Base-by-base conservation (phyloP, 495 filamentous ascomycete species). In the Oidiodendron maius region DNA sequence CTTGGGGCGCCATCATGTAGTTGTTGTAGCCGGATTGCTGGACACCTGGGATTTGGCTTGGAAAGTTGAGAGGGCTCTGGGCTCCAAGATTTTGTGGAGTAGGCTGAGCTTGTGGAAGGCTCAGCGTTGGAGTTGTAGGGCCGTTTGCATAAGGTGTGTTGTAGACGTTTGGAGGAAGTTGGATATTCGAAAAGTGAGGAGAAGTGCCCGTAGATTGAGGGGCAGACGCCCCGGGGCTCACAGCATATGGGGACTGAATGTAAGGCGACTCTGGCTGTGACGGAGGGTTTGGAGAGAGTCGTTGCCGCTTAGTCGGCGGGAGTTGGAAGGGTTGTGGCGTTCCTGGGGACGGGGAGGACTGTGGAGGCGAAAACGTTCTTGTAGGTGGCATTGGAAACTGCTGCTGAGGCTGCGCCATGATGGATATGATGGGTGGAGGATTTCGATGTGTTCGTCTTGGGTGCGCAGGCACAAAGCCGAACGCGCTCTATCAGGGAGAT, bases 391-490 rank as follows among this genome's bases (percentile, higher is more conserved):
- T 68, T 44, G 74, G 69, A 13, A 72, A 71, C 44, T 77, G 72
- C 17, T 72, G 72, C 44, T 80, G 77, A 49, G 78, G 78, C 71
- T 86, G 82, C 58, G 81, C 79, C 83, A 86, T 87, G 61, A 43
- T 69, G 68, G 61, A 37, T 48, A 51, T 38, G 20, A 51, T 15
- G 25, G 42, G 17, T n/a, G n/a, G n/a, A n/a, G n/a, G n/a, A n/a
- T n/a, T n/a, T n/a, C n/a, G n/a, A n/a, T 36, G 8, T 21, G 55
- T 16, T 42, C 24, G 44, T 48, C 53, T 55, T 56, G 46, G 46
- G 50, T 39, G 45, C 46, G 54, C 35, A 50, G 52, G 61, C 61
- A 54, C 47, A 56, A 62, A 55, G 61, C 64, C 63, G 26, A 30
- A 30, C 62, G 66, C 68, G 65, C 61, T 69, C 61, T 40, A 17